Percentiles rank a stretch among this genome's conserved stretches.
Conservation (phyloP, 441 rosid genomes). For the Erodium moschatum region DNA sequence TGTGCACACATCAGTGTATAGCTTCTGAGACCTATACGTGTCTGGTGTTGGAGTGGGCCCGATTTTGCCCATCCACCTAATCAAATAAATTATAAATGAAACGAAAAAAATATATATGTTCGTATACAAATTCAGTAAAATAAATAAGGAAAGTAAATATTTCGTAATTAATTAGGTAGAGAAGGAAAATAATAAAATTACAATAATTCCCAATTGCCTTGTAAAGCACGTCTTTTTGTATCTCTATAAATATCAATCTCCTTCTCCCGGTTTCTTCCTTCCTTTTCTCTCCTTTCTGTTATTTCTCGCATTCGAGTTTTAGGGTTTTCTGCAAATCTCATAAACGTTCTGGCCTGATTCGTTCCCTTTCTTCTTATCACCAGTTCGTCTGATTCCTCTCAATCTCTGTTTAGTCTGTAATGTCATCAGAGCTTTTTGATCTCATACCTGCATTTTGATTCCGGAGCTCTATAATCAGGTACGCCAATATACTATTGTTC, state of each 20-base stretch:
- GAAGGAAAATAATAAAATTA: background rate
- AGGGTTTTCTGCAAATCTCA: background rate
- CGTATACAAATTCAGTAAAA: no score
- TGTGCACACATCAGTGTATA: background rate
- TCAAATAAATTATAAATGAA: no score
- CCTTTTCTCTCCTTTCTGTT: conserved; percentile 13
- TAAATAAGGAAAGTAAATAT: no score
- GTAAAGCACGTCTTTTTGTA: conserved; percentile 41
- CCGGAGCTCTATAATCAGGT: background rate
- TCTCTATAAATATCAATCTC: conserved; percentile 38
- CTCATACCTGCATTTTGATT: background rate
- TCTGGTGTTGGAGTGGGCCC: background rate
- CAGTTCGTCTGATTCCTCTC: no score
- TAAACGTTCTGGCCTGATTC: background rate
- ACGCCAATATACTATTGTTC: background rate
- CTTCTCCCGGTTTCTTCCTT: conserved; percentile 21
- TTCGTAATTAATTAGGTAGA: background rate
- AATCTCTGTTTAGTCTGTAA: no score
- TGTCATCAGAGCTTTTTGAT: no score
- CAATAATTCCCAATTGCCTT: conserved; percentile 18
- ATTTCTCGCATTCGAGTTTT: conserved; percentile 4
- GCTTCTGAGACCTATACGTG: background rate
- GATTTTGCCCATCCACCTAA: background rate
- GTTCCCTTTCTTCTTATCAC: background rate
- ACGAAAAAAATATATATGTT: no score